Conservation (phyloP, 2,329 filamentous ascomycete genomes). For the Aspergillus fijiensis region DNA sequence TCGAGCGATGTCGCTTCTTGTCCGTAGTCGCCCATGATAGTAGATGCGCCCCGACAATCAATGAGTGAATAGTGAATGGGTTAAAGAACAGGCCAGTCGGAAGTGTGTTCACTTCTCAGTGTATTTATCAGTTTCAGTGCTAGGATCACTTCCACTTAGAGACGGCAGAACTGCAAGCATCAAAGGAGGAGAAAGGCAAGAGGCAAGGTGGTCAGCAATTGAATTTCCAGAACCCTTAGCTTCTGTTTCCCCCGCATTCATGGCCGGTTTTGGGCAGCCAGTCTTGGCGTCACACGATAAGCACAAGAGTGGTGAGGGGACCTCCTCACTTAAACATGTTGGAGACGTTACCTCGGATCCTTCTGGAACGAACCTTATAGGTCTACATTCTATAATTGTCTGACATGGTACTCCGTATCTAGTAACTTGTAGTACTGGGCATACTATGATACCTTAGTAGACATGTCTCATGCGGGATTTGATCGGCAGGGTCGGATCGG, state of each 20-base stretch:
- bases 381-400: neutral
- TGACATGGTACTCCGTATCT: neutral
- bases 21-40: constrained; percentile 33
- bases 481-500: neutral
- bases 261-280: neutral
- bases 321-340: too few species aligned
- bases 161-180: neutral
- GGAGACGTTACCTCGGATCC: too few species aligned
- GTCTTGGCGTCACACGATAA: neutral
- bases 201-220: neutral
- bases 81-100: too few species aligned
- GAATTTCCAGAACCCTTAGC: neutral
- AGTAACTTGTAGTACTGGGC: too few species aligned
- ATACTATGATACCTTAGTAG: neutral
- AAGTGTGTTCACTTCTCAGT: too few species aligned
- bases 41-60: neutral
- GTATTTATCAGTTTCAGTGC: too few species aligned
- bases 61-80: neutral
- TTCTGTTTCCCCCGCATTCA: neutral
- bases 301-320: neutral
- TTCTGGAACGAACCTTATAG: too few species aligned
- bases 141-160: too few species aligned
- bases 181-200: neutral
- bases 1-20: constrained; percentile 9
- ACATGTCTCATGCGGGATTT: neutral